These are phyloP conservation scores for Dissophora ornata DNA, from an alignment of 192 early-diverging fungal genomes.

Conservation along the genomic window DNA sequence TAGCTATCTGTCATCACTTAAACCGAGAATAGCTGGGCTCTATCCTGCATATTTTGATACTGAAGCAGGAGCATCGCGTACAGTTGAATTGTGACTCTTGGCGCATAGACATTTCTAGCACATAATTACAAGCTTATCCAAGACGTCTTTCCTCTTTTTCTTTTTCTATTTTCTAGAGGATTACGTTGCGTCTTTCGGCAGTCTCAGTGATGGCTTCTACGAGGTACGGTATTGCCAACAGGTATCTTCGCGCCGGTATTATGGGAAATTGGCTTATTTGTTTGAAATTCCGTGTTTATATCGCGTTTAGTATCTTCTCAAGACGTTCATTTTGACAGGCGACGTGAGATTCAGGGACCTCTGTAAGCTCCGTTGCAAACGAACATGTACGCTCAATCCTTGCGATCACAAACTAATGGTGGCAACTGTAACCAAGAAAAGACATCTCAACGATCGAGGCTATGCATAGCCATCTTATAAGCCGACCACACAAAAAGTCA, in stretches of 20 bases:
- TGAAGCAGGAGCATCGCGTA: conserved; percentile 2
- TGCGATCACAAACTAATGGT: no score
- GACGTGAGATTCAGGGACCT: conserved; percentile 23
- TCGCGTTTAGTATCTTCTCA: conserved; percentile 44
- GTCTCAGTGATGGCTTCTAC: conserved; percentile 39
- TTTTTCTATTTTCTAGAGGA: conserved; percentile 7
- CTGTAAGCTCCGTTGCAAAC: conserved; percentile 10
- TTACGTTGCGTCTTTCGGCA: conserved; percentile 38
- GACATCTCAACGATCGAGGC: conserved; percentile 28
- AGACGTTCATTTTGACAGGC: conserved; percentile 22
- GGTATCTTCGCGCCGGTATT: not conserved
- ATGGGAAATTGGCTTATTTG: not conserved
- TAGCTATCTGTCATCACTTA: conserved; percentile 21
- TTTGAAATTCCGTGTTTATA: no score
- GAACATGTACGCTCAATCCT: not conserved
- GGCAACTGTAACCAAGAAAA: not conserved
- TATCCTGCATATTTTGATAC: conserved; percentile 37
- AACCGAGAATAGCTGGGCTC: conserved; percentile 22
- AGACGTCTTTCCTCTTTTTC: not conserved
- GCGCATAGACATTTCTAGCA: not conserved
- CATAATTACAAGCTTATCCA: not conserved
- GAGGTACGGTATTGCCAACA: not conserved
- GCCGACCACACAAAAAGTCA: conserved; percentile 16
- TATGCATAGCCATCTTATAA: conserved; percentile 31
- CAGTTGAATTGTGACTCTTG: not conserved